Conservation (phyloP, 148 eudicot species). For the Diospyros lotus region DNA sequence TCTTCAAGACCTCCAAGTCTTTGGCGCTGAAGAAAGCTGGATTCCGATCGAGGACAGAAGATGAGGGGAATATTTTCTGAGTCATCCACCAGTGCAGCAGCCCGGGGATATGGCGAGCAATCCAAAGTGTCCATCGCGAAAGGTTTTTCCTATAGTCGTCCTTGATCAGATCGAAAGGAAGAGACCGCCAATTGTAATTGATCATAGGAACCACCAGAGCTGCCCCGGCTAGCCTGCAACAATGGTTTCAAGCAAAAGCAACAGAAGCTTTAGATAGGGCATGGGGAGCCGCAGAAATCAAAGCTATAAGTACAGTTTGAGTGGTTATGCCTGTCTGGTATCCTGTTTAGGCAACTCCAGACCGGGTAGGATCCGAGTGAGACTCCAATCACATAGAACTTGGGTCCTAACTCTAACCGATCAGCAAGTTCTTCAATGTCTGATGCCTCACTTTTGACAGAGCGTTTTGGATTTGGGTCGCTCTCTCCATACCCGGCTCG, state of each 20-base stretch:
- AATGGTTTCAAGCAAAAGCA: background rate
- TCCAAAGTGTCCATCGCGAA: conserved; percentile 33
- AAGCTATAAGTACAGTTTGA: background rate
- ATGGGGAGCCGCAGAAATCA: conserved; percentile 31
- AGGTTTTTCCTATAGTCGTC: conserved; percentile 53
- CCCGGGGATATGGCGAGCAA: conserved; percentile 46
- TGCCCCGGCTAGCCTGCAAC: conserved; percentile 63
- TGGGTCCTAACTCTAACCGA: conserved; percentile 46
- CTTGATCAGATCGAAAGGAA: conserved; percentile 43
- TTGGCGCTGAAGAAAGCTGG: conserved; percentile 44
- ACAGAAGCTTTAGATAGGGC: background rate
- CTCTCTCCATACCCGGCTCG: conserved; percentile 71
- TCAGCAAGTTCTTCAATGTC: conserved; percentile 65
- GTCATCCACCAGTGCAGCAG: conserved; percentile 80
- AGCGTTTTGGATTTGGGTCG: conserved; percentile 55
- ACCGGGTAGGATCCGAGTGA: conserved; percentile 50
- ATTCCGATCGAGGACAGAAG: conserved; percentile 49
- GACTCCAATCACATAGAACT: conserved; percentile 58
- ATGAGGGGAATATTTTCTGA: conserved; percentile 52
- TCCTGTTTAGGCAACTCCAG: conserved; percentile 53
- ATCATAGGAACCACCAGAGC: conserved; percentile 60
- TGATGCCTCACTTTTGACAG: conserved; percentile 43
- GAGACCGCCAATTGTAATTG: conserved; percentile 70
- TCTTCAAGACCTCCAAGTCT: conserved; percentile 60
- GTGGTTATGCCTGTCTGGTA: conserved; percentile 47